Evolutionary conservation across 1,284 basidiomycete species (phyloP).

Genomic region (Rhodofomes roseus): DNA sequence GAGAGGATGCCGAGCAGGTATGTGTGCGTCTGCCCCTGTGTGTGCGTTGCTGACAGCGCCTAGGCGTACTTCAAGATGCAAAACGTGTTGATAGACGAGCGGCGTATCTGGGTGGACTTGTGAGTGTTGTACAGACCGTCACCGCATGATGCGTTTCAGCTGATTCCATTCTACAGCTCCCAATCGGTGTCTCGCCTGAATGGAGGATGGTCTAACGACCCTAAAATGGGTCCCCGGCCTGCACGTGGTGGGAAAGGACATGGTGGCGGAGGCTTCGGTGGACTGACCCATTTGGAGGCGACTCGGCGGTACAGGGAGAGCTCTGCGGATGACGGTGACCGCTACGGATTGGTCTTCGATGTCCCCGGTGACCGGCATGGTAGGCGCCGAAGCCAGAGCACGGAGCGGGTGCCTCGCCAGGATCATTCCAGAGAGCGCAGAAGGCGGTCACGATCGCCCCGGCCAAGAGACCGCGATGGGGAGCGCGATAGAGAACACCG

Average conservation of each 20-base stretch:
- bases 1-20: slow-evolving; percentile 91
- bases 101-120: slow-evolving; percentile 99
- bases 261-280: slow-evolving; percentile 50
- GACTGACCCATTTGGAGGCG: slow-evolving; percentile 67
- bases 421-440: slow-evolving; percentile 19
- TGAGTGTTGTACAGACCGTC: slow-evolving; percentile 32
- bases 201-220: slow-evolving; percentile 70
- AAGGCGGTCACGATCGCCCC: slow-evolving; percentile 18
- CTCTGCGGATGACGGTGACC: slow-evolving; percentile 27
- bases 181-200: slow-evolving; percentile 86
- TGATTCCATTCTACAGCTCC: slow-evolving; percentile 46
- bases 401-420: slow-evolving; percentile 20
- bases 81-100: slow-evolving; percentile 97
- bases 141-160: not conserved
- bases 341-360: slow-evolving; percentile 79
- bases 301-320: slow-evolving; percentile 62
- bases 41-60: not conserved
- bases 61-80: slow-evolving; percentile 99
- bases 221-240: slow-evolving; percentile 46
- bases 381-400: slow-evolving; percentile 26
- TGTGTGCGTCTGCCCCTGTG: not conserved
- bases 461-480: slow-evolving; percentile 19
- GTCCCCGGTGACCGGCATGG: slow-evolving; percentile 31
- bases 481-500: slow-evolving; percentile 23
- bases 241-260: slow-evolving; percentile 25